These are phyloP conservation scores for Tricholoma sp. DNA, from an alignment of 768 basidiomycete species.

Conservation along the genomic window DNA sequence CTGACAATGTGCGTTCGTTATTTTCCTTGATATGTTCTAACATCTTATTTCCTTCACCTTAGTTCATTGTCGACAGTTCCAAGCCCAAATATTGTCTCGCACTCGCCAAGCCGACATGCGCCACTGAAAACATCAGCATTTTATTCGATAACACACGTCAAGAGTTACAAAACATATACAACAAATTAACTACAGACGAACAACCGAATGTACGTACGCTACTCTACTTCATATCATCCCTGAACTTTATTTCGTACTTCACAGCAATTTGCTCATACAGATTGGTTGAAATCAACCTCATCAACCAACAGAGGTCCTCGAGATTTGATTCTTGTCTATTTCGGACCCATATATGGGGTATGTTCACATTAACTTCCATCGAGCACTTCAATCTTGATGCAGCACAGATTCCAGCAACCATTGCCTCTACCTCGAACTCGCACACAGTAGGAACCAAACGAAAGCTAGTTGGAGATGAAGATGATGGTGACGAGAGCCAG, in stretches of 20 bases:
- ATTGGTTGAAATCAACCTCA: background rate
- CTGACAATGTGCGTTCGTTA: background rate
- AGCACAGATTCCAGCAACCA: background rate
- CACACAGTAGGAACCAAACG: background rate
- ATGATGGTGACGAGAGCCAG: background rate
- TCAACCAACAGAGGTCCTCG: background rate
- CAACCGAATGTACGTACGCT: background rate
- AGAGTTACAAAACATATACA: background rate
- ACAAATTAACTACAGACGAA: background rate
- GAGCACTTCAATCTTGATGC: background rate
- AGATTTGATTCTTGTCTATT: background rate
- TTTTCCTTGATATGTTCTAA: background rate
- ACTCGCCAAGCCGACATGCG: background rate
- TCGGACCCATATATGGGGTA: background rate
- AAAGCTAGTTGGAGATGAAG: background rate
- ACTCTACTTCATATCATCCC: background rate
- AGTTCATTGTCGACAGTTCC: background rate
- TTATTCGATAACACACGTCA: background rate
- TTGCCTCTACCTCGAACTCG: background rate
- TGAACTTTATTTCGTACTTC: background rate
- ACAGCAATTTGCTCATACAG: background rate
- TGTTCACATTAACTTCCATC: background rate
- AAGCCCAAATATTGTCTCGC: background rate
- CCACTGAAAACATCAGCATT: background rate
- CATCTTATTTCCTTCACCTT: background rate